These are phyloP conservation scores for Alternaria sp. DNA, from an alignment of 2,329 filamentous ascomycete species.

Conservation along the genomic window DNA sequence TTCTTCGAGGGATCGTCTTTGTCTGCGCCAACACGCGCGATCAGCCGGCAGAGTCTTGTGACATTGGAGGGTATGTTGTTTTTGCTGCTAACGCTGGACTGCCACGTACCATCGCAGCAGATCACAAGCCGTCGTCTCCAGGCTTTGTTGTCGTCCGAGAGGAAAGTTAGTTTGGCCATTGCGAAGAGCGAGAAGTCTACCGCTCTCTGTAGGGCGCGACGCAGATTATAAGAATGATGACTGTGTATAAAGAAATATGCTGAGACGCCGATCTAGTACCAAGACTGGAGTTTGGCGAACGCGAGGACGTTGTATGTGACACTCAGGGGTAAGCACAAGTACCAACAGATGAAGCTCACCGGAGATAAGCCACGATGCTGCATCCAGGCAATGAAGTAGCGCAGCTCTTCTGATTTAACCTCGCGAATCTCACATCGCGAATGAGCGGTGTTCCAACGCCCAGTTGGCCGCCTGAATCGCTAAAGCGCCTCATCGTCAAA, in stretches of 20 bases:
- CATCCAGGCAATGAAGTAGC: neutral
- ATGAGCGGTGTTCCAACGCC: slow-evolving; percentile 6
- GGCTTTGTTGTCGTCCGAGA: slow-evolving; percentile 21
- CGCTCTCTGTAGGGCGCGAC: neutral
- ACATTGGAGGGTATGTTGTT: slow-evolving; percentile 49
- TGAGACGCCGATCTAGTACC: slow-evolving; percentile 6
- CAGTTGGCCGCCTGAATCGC: slow-evolving; percentile 13
- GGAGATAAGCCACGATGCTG: neutral
- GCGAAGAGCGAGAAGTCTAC: neutral
- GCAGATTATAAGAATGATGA: neutral
- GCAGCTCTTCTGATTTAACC: slow-evolving; percentile 1
- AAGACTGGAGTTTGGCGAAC: slow-evolving; percentile 8
- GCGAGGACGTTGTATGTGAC: slow-evolving; percentile 8
- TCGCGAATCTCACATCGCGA: slow-evolving; percentile 12
- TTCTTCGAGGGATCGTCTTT: slow-evolving; percentile 32
- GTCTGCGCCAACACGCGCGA: slow-evolving; percentile 40
- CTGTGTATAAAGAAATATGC: neutral
- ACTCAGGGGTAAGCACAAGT: slow-evolving; percentile 13
- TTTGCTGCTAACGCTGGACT: slow-evolving; percentile 40
- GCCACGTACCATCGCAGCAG: slow-evolving; percentile 51
- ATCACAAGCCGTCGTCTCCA: slow-evolving; percentile 47
- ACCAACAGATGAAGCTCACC: slow-evolving; percentile 3
- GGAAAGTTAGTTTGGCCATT: neutral
- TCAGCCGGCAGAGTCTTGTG: slow-evolving; percentile 45
- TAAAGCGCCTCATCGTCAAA: slow-evolving; percentile 11